Evolutionary conservation across 1,284 basidiomycete genomes (phyloP).

Genomic region (Mycena citricolor): DNA sequence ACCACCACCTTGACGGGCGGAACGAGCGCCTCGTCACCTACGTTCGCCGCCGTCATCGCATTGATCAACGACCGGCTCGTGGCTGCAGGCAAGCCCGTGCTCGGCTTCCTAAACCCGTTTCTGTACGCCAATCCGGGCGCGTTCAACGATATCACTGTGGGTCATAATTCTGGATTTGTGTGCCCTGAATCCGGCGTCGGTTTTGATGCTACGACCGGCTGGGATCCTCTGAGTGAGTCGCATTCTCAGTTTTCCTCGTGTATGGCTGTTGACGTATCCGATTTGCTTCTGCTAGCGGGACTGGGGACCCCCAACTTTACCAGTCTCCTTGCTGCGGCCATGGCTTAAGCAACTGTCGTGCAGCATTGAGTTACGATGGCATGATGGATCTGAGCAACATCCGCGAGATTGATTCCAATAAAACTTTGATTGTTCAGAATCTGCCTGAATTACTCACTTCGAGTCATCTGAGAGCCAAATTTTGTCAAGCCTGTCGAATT

Average conservation of each 20-base stretch:
- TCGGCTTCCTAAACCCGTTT: constrained; percentile 15
- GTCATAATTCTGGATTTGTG: constrained; percentile 7
- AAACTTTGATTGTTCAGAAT: too few relatives aligned
- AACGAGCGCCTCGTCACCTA: constrained; percentile 13
- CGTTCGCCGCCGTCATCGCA: constrained; percentile 15
- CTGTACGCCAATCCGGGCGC: constrained; percentile 2
- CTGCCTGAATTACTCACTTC: too few relatives aligned
- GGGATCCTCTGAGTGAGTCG: too few relatives aligned
- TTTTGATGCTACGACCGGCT: too few relatives aligned
- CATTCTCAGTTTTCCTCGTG: neutral
- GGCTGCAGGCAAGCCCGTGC: constrained; percentile 11
- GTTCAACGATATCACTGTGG: constrained; percentile 9
- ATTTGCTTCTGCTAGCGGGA: neutral
- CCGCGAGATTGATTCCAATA: too few relatives aligned
- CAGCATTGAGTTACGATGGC: too few relatives aligned
- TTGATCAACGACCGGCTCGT: constrained; percentile 17
- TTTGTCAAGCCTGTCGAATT: too few relatives aligned
- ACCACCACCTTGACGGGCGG: neutral
- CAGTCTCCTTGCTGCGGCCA: neutral
- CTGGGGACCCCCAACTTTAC: constrained; percentile 2
- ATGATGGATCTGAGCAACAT: too few relatives aligned
- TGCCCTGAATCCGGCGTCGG: too few relatives aligned
- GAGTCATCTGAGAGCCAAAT: too few relatives aligned
- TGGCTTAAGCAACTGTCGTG: too few relatives aligned
- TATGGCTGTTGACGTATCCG: constrained; percentile 41